Percentiles rank a stretch among this genome's conserved stretches.
Evolutionary conservation across 2,329 filamentous ascomycete species (phyloP).

Genomic region (Aspergillus ruber): DNA sequence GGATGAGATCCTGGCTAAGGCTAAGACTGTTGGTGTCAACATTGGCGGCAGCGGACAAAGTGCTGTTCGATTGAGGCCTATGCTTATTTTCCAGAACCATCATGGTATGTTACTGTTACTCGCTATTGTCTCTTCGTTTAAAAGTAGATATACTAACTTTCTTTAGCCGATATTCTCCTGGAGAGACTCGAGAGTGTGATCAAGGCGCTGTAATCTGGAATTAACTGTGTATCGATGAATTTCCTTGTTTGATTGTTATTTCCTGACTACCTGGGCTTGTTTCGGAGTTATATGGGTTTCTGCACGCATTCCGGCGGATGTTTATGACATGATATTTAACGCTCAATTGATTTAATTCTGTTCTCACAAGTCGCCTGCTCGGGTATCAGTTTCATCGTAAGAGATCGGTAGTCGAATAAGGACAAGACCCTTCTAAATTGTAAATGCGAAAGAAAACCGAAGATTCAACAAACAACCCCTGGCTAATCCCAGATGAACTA

Average conservation of each 20-base stretch:
- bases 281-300: slow-evolving; percentile 10
- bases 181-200: slow-evolving; percentile 71
- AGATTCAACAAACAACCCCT: not conserved
- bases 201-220: slow-evolving; percentile 32
- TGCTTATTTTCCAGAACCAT: slow-evolving; percentile 87
- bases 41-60: slow-evolving; percentile 72
- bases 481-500: not conserved
- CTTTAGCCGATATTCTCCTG: slow-evolving; percentile 64
- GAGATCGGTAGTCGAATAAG: no score
- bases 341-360: not conserved
- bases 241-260: not conserved
- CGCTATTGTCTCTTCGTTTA: slow-evolving; percentile 1
- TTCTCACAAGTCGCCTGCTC: not conserved
- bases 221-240: not conserved
- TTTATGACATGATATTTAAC: not conserved
- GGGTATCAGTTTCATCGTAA: not conserved
- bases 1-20: slow-evolving; percentile 71
- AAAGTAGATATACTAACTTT: slow-evolving; percentile 12
- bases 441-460: not conserved
- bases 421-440: not conserved
- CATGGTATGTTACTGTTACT: slow-evolving; percentile 52
- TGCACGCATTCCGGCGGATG: slow-evolving; percentile 7
- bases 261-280: slow-evolving; percentile 5
- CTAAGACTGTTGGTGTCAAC: slow-evolving; percentile 76
- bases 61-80: slow-evolving; percentile 75